phyloP scores from a whole-genome alignment of 768 basidiomycete species.

The Dictyophora rubrovolvata region DNA sequence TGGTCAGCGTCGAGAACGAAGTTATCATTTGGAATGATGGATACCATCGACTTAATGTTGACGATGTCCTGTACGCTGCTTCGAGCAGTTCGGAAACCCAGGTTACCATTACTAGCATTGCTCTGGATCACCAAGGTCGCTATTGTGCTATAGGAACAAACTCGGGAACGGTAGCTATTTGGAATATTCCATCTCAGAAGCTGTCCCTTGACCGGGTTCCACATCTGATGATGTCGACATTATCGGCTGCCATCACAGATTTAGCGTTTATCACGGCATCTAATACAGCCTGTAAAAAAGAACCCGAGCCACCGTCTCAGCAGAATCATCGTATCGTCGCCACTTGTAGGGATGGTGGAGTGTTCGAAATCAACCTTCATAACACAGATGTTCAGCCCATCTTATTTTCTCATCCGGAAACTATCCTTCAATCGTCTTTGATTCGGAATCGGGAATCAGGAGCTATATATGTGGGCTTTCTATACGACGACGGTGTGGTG shows the following conservation, averaged over 20 bases:
- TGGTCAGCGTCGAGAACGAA: conserved; percentile 72
- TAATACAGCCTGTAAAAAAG: not conserved
- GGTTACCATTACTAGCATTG: conserved; percentile 48
- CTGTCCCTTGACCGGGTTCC: conserved; percentile 28
- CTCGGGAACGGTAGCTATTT: conserved; percentile 53
- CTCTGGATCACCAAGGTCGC: conserved; percentile 49
- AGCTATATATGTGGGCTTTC: conserved; percentile 44
- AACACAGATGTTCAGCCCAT: conserved; percentile 25
- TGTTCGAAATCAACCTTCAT: conserved; percentile 37
- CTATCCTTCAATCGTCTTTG: conserved; percentile 39
- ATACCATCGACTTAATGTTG: conserved; percentile 39
- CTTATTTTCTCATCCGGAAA: conserved; percentile 31
- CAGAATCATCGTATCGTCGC: conserved; percentile 20
- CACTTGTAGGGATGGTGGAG: conserved; percentile 48
- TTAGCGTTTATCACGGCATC: conserved; percentile 33
- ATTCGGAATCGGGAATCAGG: conserved; percentile 38
- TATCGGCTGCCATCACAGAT: conserved; percentile 39
- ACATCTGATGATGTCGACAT: conserved; percentile 33
- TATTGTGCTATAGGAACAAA: conserved; percentile 66
- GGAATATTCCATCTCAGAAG: conserved; percentile 34
- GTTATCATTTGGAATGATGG: conserved; percentile 52
- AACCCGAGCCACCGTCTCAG: not conserved
- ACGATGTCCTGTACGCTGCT: conserved; percentile 39
- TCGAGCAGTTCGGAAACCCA: conserved; percentile 37
- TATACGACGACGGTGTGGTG: conserved; percentile 54